Base-by-base conservation (phyloP, 2,329 filamentous ascomycete genomes). In the Colletotrichum cuscutae region DNA sequence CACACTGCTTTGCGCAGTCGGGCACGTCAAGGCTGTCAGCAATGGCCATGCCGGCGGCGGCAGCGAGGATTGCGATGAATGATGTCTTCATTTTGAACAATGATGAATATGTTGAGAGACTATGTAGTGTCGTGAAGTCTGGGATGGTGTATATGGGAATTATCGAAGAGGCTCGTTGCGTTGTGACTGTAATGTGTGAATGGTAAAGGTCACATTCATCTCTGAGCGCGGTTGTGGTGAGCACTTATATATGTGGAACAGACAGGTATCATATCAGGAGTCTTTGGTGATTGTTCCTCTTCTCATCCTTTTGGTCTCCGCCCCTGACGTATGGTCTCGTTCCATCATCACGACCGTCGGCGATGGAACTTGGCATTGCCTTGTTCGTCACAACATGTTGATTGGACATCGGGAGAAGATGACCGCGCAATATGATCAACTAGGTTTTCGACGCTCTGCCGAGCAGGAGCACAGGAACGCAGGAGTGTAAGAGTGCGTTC, bases 1-100 rank as follows among this genome's bases (percentile, higher is more conserved):
- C n/a, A 19, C 71, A 73, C 56, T 37, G 56, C 60, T 71, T 73
- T n/a, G 71, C 66, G 37, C 71, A 73, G 28, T 73, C 71, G 13
- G 71, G 71, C 1, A 73, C 53, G 22, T 73, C 61, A 30, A 73
- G 57, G 24, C 58, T 60, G n/a, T 65, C 62, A 19, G 71, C 66
- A 2, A 61, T 24, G 9, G 60, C 71, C 8, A 73, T 26, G n/a
- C 66, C 71, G 3, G 61, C 67, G 11, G 49, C 67, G 13, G 52
- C 60, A 35, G 67, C 71, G 26, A 71, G 8, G 11, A 73, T 56
- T 3, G 67, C 67, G 49, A 73, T 13, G 2, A 73, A 15, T 7
- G 71, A 65, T 5, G 56, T 65, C 67, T 61, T 73, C 71, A 73
- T 73, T 11, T 71, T 65, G 56, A 59, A 11, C 22, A 5, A 5